Base-by-base conservation (phyloP, 179 eudicot species). In the Camellia oleifera region DNA sequence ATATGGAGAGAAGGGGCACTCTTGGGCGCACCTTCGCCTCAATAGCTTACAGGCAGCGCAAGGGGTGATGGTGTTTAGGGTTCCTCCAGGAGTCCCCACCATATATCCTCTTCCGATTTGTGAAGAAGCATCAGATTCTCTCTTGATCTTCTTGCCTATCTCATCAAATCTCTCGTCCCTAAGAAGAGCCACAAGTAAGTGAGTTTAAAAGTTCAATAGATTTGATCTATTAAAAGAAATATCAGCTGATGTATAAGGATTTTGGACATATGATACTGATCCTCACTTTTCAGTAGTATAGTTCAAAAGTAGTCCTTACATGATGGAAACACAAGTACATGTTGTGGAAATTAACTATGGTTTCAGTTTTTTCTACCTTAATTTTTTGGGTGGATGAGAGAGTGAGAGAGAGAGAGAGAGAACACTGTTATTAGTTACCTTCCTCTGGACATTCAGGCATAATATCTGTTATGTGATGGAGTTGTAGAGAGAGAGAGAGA, bases 11-110 rank as follows among this genome's bases (percentile, higher is more conserved):
- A 93, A 93, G 0, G 95, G 97, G 79, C 97, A 93, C 71, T 93
- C 97, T 74, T 91, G 90, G 2, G 94, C 97, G 58, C 97, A 93
- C 53, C 96, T 88, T 62, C 96, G 80, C 48, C 97, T 81, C 77
- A 91, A 83, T 18, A 91, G 96, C 86, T 93, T 93, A 77, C 97
- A 92, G 17, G 97, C 97, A 2, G 97, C 97, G 52, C 97, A 93
- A 6, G 97, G 95, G 3, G 93, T 93, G 15, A 91, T 78, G 48
- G 90, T 93, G 80, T 93, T 93, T 76, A 93, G 72, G 52, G 79
- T 84, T 46, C 90, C 87, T 26, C 32, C 32, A 0, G 89, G 82
- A 18, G 84, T 83, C 4, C 88, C 90, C 78, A 88, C 1, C 0
- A 0, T 26, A 0, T 26, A 0, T 26, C 1, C 0, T 68, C 90